Evolutionary conservation across 345 rosid species (phyloP).

Genomic region (Rhodamnia rubescens): DNA sequence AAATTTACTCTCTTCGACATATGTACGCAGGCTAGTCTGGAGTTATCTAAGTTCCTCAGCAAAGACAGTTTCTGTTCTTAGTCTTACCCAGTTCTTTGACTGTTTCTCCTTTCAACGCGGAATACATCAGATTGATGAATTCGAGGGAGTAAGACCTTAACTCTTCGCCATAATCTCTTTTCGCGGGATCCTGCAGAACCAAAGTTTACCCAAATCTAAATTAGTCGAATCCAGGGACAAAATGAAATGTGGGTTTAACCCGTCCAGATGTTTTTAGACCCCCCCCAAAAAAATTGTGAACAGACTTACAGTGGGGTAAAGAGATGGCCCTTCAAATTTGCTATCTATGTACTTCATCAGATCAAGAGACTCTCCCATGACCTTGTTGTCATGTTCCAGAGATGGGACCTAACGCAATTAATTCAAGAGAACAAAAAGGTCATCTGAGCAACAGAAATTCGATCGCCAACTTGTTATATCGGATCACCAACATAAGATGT

Average conservation of each 20-base stretch:
- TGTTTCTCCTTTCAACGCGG: constrained; percentile 56
- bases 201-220: neutral
- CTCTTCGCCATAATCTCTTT: constrained; percentile 52
- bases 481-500: no score
- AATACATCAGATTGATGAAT: constrained; percentile 19
- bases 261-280: neutral
- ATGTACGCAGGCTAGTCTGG: neutral
- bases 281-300: neutral
- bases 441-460: neutral
- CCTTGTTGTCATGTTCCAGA: constrained; percentile 80
- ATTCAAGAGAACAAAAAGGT: neutral
- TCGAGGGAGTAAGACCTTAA: constrained; percentile 39
- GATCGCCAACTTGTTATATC: neutral
- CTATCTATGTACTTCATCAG: constrained; percentile 60
- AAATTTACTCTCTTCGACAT: neutral
- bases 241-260: neutral
- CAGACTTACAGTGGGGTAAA: constrained; percentile 40
- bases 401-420: constrained; percentile 56
- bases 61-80: neutral
- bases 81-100: constrained; percentile 41
- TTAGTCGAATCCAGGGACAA: neutral
- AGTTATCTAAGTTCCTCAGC: neutral
- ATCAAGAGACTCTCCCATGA: constrained; percentile 84
- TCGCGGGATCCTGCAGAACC: constrained; percentile 49
- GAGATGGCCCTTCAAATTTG: constrained; percentile 82